Conservation (phyloP, 2,329 filamentous ascomycete genomes). For the Polytolypa hystricis region DNA sequence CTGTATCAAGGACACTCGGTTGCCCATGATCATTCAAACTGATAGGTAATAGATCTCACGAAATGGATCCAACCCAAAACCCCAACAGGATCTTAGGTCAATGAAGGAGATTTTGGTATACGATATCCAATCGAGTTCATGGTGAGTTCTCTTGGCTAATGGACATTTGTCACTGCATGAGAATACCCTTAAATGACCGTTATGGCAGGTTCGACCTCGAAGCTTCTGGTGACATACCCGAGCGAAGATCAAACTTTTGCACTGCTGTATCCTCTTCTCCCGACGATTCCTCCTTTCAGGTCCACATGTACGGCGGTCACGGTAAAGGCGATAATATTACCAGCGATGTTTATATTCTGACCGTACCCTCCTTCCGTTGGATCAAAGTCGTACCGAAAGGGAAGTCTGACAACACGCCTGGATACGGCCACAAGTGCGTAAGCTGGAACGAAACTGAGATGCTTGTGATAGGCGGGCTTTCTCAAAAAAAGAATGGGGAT, state of each 20-base stretch:
- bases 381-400: constrained; percentile 1
- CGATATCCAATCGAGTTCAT: constrained; percentile 5
- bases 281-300: constrained; percentile 3
- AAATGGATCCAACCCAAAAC: constrained; percentile 2
- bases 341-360: constrained; percentile 2
- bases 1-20: too few relatives aligned
- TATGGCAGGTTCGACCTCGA: constrained; percentile 3
- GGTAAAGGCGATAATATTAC: background rate
- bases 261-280: constrained; percentile 3
- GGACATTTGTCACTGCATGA: background rate
- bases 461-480: constrained; percentile 2
- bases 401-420: background rate
- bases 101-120: constrained; percentile 3
- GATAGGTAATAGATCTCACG: background rate
- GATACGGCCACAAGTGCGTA: constrained; percentile 3
- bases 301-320: constrained; percentile 6
- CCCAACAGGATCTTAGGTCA: constrained; percentile 1
- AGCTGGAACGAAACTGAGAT: constrained; percentile 4
- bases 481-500: background rate
- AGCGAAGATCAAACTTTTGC: constrained; percentile 2
- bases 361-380: constrained; percentile 5
- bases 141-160: too few relatives aligned
- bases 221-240: constrained; percentile 4
- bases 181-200: background rate
- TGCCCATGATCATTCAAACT: too few relatives aligned